Evolutionary conservation across 306 rosid genomes (phyloP), one percentile per base, ranked within the genome.

Genomic region (Citrullus mucosospermus): DNA sequence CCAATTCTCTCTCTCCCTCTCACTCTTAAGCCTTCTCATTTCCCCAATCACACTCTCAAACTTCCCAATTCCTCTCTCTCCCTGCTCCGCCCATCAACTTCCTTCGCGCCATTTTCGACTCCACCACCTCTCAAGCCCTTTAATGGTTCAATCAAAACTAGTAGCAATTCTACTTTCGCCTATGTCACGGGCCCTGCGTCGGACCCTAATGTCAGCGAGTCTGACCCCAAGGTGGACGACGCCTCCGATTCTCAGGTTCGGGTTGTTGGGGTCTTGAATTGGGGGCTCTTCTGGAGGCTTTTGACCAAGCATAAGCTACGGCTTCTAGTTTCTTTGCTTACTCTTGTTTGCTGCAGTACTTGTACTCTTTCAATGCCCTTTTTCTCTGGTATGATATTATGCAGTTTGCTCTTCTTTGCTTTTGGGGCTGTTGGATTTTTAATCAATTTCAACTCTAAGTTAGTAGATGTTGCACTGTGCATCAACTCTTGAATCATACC

Each of bases 361-460:
- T 95, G 97, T 77, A 95, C 99, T 68, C 92, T 95, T n/a, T 95
- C 99, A 8, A 92, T 95, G 97, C 97, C 98, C 55, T 77, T 92
- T 34, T 88, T 84, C 67, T 92, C 97, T 7, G 98, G 98, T 95
- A 57, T 1, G 6, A 15, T 44, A 1, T 50, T 17, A 25, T 30
- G 6, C 9, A 5, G 9, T 41, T 44, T 1, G 9, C 2, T 9
- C 13, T 6, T 12, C 8, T 82, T 65, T 10, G 3, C 8, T 6
- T 18, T 16, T 22, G 62, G 51, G 51, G 78, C 79, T 70, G 82
- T 50, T 79, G 2, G 11, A 4, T 55, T 55, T 55, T 55, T 8
- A 2, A 0, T 55, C 60, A 2, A 55, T 55, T 55, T 55, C 1
- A 18, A n/a, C 10, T 53, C 20, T 53, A 53, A 16, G 17, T 18